phyloP scores from a whole-genome alignment of 2,329 filamentous ascomycete genomes.

The Metarhizium robertsii region DNA sequence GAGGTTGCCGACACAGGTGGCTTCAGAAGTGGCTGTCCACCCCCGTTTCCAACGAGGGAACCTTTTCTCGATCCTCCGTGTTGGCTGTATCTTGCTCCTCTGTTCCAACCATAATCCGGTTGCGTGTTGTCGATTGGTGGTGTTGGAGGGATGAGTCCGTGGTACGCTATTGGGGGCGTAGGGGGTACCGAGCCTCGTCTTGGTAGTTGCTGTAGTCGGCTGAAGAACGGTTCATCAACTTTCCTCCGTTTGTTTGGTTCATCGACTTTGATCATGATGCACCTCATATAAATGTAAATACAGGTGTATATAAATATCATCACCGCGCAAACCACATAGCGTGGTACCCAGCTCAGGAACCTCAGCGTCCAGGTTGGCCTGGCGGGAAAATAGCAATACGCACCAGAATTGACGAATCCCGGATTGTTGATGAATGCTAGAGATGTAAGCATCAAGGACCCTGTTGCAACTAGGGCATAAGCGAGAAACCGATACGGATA shows the following conservation, averaged over 20 bases:
- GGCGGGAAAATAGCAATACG: conserved; percentile 61
- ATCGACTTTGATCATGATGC: conserved; percentile 31
- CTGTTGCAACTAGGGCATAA: conserved; percentile 44
- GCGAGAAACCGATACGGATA: conserved; percentile 57
- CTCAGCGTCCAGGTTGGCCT: conserved; percentile 60
- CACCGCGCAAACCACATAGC: conserved; percentile 56
- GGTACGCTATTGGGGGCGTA: conserved; percentile 21
- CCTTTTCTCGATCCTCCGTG: neutral
- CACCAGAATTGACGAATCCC: conserved; percentile 53
- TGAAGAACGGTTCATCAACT: conserved; percentile 1
- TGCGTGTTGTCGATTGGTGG: conserved; percentile 12
- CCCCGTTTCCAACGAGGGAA: neutral
- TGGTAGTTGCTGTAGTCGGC: conserved; percentile 3
- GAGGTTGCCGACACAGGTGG: neutral
- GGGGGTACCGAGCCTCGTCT: conserved; percentile 12
- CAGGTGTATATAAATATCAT: conserved; percentile 57
- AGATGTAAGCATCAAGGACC: conserved; percentile 51
- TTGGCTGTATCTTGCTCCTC: neutral
- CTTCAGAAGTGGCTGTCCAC: neutral
- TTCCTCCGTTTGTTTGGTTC: conserved; percentile 6
- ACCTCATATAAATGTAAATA: conserved; percentile 60
- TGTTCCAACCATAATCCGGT: conserved; percentile 5
- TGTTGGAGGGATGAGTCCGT: conserved; percentile 23
- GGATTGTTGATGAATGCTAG: conserved; percentile 52
- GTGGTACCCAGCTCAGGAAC: conserved; percentile 62